phyloP scores from a whole-genome alignment of 1,139 yeast species.

The Yamadazyma diddensiae region DNA sequence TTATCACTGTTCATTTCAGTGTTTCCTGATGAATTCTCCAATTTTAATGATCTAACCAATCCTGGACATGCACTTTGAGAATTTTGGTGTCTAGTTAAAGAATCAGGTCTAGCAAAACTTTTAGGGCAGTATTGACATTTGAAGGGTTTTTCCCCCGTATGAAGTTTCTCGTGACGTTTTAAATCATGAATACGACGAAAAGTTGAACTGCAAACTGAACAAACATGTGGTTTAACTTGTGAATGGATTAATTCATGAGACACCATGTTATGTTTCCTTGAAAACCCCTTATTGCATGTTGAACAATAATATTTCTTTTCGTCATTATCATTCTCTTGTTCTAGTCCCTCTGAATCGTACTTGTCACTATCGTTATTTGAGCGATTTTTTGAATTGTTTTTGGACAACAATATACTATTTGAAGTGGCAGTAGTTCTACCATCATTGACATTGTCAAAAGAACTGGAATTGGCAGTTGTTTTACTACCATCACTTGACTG shows the following conservation, averaged over 20 bases:
- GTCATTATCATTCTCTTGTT: neutral
- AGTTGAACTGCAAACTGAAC: conserved; percentile 59
- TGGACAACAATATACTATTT: neutral
- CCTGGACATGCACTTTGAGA: conserved; percentile 41
- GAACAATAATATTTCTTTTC: conserved; percentile 48
- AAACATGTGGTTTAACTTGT: conserved; percentile 61
- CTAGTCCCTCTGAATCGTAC: neutral
- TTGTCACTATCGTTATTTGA: neutral
- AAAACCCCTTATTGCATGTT: conserved; percentile 60
- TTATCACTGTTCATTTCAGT: neutral
- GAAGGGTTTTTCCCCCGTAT: conserved; percentile 74
- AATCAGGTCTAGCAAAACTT: conserved; percentile 74
- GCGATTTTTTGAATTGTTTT: neutral
- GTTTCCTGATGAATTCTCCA: neutral
- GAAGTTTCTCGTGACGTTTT: conserved; percentile 71
- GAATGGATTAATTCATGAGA: conserved; percentile 72
- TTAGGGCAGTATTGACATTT: conserved; percentile 61
- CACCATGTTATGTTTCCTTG: conserved; percentile 72
- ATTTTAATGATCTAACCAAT: conserved; percentile 2
- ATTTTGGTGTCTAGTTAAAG: conserved; percentile 63
- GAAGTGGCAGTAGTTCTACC: too few relatives aligned
- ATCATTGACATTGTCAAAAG: too few relatives aligned
- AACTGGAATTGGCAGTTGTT: too few relatives aligned
- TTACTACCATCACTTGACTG: too few relatives aligned
- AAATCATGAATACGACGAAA: conserved; percentile 76